phyloP scores from a whole-genome alignment of 306 rosid species.

The Rosa chinensis region DNA sequence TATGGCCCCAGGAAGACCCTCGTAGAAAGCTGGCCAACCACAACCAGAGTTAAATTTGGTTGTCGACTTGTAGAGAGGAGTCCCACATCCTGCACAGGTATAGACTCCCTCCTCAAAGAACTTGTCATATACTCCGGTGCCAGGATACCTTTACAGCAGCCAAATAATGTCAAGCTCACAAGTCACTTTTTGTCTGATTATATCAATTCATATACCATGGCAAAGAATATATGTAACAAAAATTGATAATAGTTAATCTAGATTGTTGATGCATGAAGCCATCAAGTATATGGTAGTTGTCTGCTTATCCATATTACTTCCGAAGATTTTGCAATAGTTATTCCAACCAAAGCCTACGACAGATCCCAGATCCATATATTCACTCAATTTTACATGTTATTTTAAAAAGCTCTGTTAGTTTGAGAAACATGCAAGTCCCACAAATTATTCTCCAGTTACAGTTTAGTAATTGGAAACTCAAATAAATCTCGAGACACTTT shows the following conservation, averaged over 20 bases:
- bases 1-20: conserved; percentile 83
- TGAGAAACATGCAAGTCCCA: no score
- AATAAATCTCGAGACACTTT: no score
- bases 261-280: neutral
- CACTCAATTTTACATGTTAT: neutral
- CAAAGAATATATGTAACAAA: neutral
- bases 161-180: conserved; percentile 7
- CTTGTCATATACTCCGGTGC: conserved; percentile 74
- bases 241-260: neutral
- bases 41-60: conserved; percentile 76
- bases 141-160: conserved; percentile 55
- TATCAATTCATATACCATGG: neutral
- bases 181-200: neutral
- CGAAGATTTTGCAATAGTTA: neutral
- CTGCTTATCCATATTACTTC: neutral
- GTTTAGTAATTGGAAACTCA: no score
- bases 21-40: conserved; percentile 83
- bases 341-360: neutral
- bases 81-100: conserved; percentile 59
- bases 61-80: conserved; percentile 56
- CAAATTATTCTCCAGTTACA: no score
- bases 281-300: neutral
- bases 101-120: conserved; percentile 71
- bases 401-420: neutral
- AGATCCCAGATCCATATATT: neutral